A percentile compares a stretch with the other conserved stretches of the same genome.
These are phyloP conservation scores for Nematodospora anomalae DNA, from an alignment of 1,139 yeast genomes.

Conservation along the genomic window DNA sequence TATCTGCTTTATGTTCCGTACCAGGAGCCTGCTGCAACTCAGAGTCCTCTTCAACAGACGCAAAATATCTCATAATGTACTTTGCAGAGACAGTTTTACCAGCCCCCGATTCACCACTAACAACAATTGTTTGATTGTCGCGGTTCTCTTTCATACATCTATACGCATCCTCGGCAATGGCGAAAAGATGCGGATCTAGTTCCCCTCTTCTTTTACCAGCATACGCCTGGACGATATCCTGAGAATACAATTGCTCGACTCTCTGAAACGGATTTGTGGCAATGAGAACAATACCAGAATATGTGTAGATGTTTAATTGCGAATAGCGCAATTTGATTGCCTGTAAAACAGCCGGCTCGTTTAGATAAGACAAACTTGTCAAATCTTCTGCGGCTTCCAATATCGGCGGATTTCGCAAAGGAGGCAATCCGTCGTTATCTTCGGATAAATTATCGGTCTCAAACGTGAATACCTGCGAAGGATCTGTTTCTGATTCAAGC, in stretches of 20 bases:
- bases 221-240: conserved; percentile 90
- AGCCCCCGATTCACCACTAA: conserved; percentile 98
- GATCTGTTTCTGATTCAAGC: conserved; percentile 63
- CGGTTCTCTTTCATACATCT: conserved; percentile 86
- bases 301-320: conserved; percentile 88
- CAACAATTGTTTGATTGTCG: conserved; percentile 92
- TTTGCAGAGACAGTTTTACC: conserved; percentile 98
- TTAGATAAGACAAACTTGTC: conserved; percentile 85
- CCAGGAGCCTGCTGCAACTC: conserved; percentile 25
- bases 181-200: conserved; percentile 93
- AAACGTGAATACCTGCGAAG: conserved; percentile 47
- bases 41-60: conserved; percentile 76
- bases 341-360: conserved; percentile 95
- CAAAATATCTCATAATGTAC: conserved; percentile 96
- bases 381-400: conserved; percentile 94
- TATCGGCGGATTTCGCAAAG: conserved; percentile 89
- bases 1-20: conserved; percentile 53
- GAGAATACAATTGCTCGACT: conserved; percentile 86
- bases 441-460: conserved; percentile 52
- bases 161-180: conserved; percentile 98
- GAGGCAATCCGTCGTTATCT: conserved; percentile 62
- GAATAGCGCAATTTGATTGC: conserved; percentile 89
- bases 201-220: conserved; percentile 93
- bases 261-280: conserved; percentile 96
- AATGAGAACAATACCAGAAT: conserved; percentile 93